Evolutionary conservation across 2,329 filamentous ascomycete species (phyloP).

Genomic region (Cercospora canescens): DNA sequence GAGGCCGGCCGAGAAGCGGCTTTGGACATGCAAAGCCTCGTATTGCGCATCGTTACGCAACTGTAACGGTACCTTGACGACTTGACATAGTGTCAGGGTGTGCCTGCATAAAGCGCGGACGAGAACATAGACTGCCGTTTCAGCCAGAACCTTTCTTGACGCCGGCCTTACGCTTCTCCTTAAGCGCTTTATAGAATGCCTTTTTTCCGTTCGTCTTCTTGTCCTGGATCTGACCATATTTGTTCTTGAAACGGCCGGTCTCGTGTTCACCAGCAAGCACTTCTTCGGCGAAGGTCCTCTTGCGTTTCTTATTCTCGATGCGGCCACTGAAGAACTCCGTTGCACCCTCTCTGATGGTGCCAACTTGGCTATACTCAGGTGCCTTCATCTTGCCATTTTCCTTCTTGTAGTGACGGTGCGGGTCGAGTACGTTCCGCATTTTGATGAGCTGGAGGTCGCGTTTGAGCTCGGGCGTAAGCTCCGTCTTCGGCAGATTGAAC

Average conservation of each 20-base stretch:
- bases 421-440: constrained; percentile 85
- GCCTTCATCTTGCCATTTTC: constrained; percentile 67
- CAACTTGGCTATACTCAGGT: constrained; percentile 85
- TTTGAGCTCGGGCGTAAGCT: constrained; percentile 81
- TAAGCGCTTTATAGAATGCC: constrained; percentile 79
- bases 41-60: constrained; percentile 48
- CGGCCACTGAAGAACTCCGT: constrained; percentile 83
- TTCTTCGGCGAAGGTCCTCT: constrained; percentile 83
- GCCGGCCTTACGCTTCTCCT: constrained; percentile 54
- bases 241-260: constrained; percentile 75
- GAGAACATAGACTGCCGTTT: constrained; percentile 11
- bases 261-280: constrained; percentile 68
- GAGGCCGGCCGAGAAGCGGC: constrained; percentile 62
- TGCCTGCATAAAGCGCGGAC: not conserved
- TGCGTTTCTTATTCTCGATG: constrained; percentile 82
- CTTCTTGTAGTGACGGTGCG: constrained; percentile 90
- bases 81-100: not conserved
- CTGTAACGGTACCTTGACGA: constrained; percentile 29
- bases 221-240: constrained; percentile 82
- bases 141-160: constrained; percentile 37
- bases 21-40: constrained; percentile 60
- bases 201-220: constrained; percentile 87
- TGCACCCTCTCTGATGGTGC: constrained; percentile 82
- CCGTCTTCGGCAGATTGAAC: constrained; percentile 85
- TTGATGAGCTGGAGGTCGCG: constrained; percentile 85